Conservation (phyloP, 495 filamentous ascomycete genomes). For the Viridothelium virens region DNA sequence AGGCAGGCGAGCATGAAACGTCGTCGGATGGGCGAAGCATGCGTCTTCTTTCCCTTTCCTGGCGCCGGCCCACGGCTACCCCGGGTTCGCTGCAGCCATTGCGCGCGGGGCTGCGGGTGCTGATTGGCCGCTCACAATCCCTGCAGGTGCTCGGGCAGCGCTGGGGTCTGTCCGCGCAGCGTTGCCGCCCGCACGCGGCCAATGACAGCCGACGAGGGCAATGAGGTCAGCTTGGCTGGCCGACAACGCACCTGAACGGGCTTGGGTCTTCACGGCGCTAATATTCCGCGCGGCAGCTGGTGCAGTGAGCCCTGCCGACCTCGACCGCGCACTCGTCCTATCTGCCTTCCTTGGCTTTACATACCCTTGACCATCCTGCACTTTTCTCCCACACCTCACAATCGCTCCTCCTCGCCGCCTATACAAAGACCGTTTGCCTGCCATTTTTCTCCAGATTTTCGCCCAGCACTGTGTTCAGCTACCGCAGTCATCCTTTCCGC, state of each 20-base stretch:
- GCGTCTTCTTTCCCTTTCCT: neutral
- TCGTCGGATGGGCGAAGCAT: neutral
- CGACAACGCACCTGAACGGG: neutral
- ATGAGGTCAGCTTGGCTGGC: neutral
- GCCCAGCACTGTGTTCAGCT: constrained; percentile 1
- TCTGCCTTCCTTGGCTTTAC: constrained; percentile 9
- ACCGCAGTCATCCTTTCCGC: constrained; percentile 1
- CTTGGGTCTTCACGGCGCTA: neutral
- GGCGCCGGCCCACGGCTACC: constrained; percentile 12
- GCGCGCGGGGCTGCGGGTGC: neutral
- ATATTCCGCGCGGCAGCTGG: constrained; percentile 12
- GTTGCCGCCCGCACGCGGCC: constrained; percentile 10
- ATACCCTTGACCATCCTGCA: constrained; percentile 1
- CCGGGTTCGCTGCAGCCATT: neutral
- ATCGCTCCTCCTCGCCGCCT: constrained; percentile 4
- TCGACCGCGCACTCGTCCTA: neutral
- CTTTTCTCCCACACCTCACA: constrained; percentile 10
- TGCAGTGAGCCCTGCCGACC: constrained; percentile 6
- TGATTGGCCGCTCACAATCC: constrained; percentile 7
- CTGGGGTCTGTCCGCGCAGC: neutral
- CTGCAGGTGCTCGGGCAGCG: neutral
- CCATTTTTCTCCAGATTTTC: constrained; percentile 10
- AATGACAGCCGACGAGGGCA: neutral
- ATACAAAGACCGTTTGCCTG: constrained; percentile 4
- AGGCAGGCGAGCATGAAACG: constrained; percentile 2